Evolutionary conservation across 768 basidiomycete species (phyloP).

Genomic region (Strobilomyces confusus): DNA sequence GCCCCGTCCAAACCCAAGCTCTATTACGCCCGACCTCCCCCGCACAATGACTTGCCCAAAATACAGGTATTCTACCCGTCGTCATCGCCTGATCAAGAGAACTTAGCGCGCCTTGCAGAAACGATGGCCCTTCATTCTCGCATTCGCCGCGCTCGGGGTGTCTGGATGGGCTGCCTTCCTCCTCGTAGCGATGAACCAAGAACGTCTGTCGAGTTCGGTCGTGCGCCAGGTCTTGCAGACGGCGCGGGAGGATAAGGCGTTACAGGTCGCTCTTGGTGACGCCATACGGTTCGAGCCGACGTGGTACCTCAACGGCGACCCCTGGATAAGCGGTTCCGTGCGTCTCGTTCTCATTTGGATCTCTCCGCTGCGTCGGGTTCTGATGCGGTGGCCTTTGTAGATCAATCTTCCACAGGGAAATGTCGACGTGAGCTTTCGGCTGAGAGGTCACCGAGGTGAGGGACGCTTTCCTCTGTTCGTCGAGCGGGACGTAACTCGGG

Average conservation of each 20-base stretch:
- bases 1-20: constrained; percentile 41
- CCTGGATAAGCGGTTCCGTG: constrained; percentile 65
- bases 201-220: constrained; percentile 72
- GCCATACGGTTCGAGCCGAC: constrained; percentile 38
- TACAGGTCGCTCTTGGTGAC: constrained; percentile 57
- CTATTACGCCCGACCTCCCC: constrained; percentile 41
- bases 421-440: constrained; percentile 71
- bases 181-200: constrained; percentile 68
- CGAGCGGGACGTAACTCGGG: neutral
- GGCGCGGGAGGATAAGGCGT: constrained; percentile 46
- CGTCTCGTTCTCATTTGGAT: constrained; percentile 10
- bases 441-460: constrained; percentile 68
- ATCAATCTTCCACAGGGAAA: constrained; percentile 72
- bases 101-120: constrained; percentile 16
- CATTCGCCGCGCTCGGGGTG: constrained; percentile 48
- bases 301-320: constrained; percentile 70
- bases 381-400: constrained; percentile 33
- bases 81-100: neutral
- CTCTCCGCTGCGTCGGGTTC: neutral
- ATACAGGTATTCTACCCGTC: constrained; percentile 31
- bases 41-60: constrained; percentile 39
- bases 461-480: neutral
- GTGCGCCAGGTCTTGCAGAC: constrained; percentile 62
- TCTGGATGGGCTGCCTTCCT: constrained; percentile 67
- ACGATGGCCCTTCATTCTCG: constrained; percentile 58